A percentile compares a stretch with the other conserved stretches of the same genome.
Evolutionary conservation across 2,329 filamentous ascomycete species (phyloP).

Genomic region (Talaromyces sp.): DNA sequence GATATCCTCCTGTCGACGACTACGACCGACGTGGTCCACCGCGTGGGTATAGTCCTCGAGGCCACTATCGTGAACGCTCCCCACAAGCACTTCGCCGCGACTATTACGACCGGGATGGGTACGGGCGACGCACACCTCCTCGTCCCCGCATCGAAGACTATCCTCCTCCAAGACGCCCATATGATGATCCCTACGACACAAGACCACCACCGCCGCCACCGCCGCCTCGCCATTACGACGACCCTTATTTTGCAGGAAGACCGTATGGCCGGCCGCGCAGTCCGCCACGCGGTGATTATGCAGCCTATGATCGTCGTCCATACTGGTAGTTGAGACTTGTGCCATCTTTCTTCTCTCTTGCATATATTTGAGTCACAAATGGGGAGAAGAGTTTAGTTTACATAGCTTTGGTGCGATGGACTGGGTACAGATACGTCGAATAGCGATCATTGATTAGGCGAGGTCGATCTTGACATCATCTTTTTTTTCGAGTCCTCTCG

Average conservation of each 20-base stretch:
- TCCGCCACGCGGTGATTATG: slow-evolving; percentile 37
- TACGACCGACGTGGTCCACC: slow-evolving; percentile 79
- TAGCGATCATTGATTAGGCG: neutral
- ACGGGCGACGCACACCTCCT: slow-evolving; percentile 75
- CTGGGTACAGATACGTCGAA: neutral
- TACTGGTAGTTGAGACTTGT: slow-evolving; percentile 36
- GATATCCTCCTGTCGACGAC: slow-evolving; percentile 66
- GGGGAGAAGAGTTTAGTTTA: neutral
- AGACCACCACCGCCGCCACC: slow-evolving; percentile 47
- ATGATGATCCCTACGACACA: slow-evolving; percentile 58
- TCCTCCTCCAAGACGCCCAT: slow-evolving; percentile 52
- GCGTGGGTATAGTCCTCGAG: slow-evolving; percentile 78
- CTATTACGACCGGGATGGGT: slow-evolving; percentile 78
- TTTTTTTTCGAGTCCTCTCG: neutral
- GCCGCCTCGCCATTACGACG: slow-evolving; percentile 52
- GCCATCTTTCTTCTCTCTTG: neutral
- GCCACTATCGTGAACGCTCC: slow-evolving; percentile 83
- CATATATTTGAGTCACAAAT: neutral
- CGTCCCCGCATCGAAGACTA: slow-evolving; percentile 78
- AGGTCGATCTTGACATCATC: neutral
- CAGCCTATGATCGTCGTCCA: slow-evolving; percentile 39
- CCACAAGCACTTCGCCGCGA: slow-evolving; percentile 66
- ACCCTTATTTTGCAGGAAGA: slow-evolving; percentile 55
- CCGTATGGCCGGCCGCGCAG: slow-evolving; percentile 47
- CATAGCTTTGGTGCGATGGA: neutral